Conservation (phyloP, 2,329 filamentous ascomycete genomes). For the Penicillium occitanis region DNA sequence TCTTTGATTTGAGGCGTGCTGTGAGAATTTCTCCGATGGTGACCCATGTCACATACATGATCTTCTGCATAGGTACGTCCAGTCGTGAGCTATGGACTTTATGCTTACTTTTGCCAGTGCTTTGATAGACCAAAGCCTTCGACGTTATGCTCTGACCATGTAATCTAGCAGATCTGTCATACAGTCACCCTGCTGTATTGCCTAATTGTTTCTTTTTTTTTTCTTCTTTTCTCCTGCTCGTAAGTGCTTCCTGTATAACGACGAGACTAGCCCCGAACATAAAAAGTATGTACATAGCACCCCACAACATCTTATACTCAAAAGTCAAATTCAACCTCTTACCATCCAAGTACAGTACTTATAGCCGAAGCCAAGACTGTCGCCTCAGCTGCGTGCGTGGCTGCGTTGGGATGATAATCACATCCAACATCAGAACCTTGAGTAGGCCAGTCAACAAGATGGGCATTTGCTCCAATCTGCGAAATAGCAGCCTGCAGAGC, state of each 20-base stretch:
- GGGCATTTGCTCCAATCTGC: conserved; percentile 13
- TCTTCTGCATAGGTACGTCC: too few species aligned
- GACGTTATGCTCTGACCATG: too few species aligned
- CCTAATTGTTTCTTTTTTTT: too few species aligned
- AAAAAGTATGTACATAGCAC: not conserved
- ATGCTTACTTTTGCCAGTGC: too few species aligned
- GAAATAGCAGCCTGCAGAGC: not conserved
- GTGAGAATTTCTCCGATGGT: too few species aligned
- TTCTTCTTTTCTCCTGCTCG: not conserved
- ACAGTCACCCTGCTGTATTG: too few species aligned
- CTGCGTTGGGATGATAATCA: conserved; percentile 17
- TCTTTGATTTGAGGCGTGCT: too few species aligned
- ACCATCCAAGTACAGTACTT: conserved; percentile 5
- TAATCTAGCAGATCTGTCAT: too few species aligned
- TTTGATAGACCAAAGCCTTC: too few species aligned
- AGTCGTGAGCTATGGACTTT: too few species aligned
- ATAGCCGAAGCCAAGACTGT: conserved; percentile 6
- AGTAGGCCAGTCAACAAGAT: conserved; percentile 18
- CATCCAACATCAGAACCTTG: conserved; percentile 15
- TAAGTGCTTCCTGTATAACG: not conserved
- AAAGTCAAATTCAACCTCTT: not conserved
- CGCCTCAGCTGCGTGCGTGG: conserved; percentile 12
- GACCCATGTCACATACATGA: too few species aligned
- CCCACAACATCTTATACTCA: not conserved
- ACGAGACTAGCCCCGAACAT: not conserved